Evolutionary conservation across 2,329 filamentous ascomycete genomes (phyloP), one percentile per base, ranked within the genome.

Genomic region (Fusarium bulbicola): DNA sequence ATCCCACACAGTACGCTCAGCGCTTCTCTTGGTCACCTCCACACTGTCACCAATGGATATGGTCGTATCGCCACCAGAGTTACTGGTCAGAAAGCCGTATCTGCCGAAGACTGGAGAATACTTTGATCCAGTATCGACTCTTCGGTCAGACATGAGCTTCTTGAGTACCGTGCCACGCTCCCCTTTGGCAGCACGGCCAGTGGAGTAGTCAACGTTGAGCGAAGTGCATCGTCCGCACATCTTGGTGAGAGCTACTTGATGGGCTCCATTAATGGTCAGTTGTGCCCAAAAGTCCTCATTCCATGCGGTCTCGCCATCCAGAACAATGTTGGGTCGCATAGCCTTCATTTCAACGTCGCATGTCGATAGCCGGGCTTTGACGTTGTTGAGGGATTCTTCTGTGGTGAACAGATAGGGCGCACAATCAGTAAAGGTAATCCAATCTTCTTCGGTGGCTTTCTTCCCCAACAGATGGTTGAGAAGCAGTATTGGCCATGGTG

Each of bases 241-340:
- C 58, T 89, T 89, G 39, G 91, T 94, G 36, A 94, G 82, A 10
- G 87, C 78, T 12, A 94, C 82, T 45, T 81, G 82, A 10, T 79
- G 77, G 24, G 63, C 36, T 39, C 71, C 69, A 57, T 77, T 70
- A 43, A 92, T 79, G 21, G 80, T 80, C 39, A 94, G 80, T 76
- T 91, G 89, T 6, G 84, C 88, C 92, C 92, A 95, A 77, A 88
- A 93, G 78, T 95, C 92, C 79, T 95, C 92, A 18, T 91, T 91
- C 79, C 88, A 95, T 3, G 88, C 82, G 15, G 81, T 80, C 9
- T 88, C 86, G 6, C 90, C 90, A 42, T 88, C 87, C 4, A 94
- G 81, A 4, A 95, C 90, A 52, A 95, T 88, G 78, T 94, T 95
- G 2, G 92, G 91, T 40, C 93, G 88, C 80, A 94, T 93, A 75